Evolutionary conservation across 179 eudicot genomes (phyloP).

Genomic region (Camellia oleifera): DNA sequence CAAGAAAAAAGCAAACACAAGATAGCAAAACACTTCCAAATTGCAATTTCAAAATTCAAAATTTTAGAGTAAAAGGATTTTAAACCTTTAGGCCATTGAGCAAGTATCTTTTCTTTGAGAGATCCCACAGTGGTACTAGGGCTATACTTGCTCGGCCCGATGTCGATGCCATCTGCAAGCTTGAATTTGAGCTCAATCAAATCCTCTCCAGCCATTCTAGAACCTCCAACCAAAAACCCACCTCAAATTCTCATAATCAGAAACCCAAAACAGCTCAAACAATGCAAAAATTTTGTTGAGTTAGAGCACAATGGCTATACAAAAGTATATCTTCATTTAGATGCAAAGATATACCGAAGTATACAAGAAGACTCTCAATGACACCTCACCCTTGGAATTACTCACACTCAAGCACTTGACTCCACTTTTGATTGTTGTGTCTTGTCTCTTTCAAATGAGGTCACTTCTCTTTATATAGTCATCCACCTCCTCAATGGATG

Average conservation of each 20-base stretch:
- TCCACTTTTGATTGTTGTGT: too few relatives aligned
- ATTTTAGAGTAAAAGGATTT: not conserved
- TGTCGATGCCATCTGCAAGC: constrained; percentile 56
- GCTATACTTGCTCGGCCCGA: constrained; percentile 42
- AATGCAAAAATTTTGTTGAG: too few relatives aligned
- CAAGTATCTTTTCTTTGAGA: constrained; percentile 43
- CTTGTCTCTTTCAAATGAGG: too few relatives aligned
- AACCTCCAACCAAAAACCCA: constrained; percentile 15
- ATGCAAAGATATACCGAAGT: too few relatives aligned
- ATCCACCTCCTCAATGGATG: too few relatives aligned
- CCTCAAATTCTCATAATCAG: constrained; percentile 25
- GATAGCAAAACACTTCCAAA: not conserved
- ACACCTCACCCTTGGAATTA: too few relatives aligned
- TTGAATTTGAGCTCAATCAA: constrained; percentile 48
- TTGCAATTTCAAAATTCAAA: constrained; percentile 15
- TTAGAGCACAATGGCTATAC: too few relatives aligned
- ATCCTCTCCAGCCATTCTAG: constrained; percentile 38
- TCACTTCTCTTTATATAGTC: too few relatives aligned
- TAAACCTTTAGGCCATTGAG: constrained; percentile 56
- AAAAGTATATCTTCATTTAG: too few relatives aligned
- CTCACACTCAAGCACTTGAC: too few relatives aligned
- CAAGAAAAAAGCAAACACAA: not conserved
- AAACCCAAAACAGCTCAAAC: constrained; percentile 12
- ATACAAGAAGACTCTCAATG: too few relatives aligned
- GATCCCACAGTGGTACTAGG: constrained; percentile 37